Evolutionary conservation across 352 stramenopile genomes (phyloP).

Genomic region (Peronosclerospora sorghi): DNA sequence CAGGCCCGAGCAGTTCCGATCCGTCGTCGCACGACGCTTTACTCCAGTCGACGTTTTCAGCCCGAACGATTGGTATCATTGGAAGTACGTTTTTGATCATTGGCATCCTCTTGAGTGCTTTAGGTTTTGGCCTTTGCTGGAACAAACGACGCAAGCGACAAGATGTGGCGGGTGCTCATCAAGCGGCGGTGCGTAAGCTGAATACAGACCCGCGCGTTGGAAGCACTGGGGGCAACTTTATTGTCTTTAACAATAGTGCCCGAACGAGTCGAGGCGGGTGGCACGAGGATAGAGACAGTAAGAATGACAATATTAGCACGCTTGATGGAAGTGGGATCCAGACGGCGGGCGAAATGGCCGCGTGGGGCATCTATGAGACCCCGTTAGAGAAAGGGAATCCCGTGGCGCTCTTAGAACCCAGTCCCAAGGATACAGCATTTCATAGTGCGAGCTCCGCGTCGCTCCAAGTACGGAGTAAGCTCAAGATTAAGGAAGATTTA

Average conservation of each 20-base stretch:
- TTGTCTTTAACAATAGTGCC: conserved; percentile 20
- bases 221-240: conserved; percentile 23
- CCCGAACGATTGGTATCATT: conserved; percentile 37
- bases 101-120: conserved; percentile 24
- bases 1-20: conserved; percentile 6
- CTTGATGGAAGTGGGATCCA: conserved; percentile 28
- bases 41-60: conserved; percentile 28
- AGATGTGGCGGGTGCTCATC: too few relatives aligned
- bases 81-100: conserved; percentile 38
- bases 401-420: conserved; percentile 58
- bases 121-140: conserved; percentile 29
- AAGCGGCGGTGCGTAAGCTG: too few relatives aligned
- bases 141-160: conserved; percentile 10
- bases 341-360: conserved; percentile 5
- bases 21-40: conserved; percentile 6
- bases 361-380: conserved; percentile 21
- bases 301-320: conserved; percentile 35
- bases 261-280: conserved; percentile 15
- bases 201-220: too few relatives aligned
- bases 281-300: conserved; percentile 20
- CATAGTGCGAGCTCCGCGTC: conserved; percentile 18
- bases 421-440: conserved; percentile 16
- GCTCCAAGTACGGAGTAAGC: conserved; percentile 24
- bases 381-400: conserved; percentile 30
- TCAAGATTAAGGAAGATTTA: conserved; percentile 38